phyloP scores from a whole-genome alignment of 2,329 filamentous ascomycete species.

The Penicillium thymicola region DNA sequence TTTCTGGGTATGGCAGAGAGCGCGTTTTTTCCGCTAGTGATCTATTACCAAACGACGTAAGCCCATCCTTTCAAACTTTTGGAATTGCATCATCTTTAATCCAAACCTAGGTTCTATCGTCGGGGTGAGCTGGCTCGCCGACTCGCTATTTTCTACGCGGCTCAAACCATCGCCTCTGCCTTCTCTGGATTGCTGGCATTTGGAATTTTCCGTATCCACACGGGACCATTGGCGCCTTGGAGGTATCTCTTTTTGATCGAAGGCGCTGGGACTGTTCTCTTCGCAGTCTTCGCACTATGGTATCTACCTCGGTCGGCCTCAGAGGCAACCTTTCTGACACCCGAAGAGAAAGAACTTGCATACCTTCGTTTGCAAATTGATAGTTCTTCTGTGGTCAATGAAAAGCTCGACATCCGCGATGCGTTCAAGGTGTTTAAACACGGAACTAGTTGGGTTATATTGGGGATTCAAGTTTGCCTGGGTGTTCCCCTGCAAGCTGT shows the following conservation, averaged over 20 bases:
- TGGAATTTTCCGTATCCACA: slow-evolving; percentile 41
- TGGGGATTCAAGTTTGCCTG: slow-evolving; percentile 29
- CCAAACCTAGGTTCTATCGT: slow-evolving; percentile 23
- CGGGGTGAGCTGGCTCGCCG: slow-evolving; percentile 29
- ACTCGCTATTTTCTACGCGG: slow-evolving; percentile 32
- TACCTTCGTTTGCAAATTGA: slow-evolving; percentile 37
- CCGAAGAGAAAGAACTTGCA: slow-evolving; percentile 37
- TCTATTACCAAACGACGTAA: slow-evolving; percentile 30
- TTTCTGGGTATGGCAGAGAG: slow-evolving; percentile 29
- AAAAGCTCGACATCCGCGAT: slow-evolving; percentile 30
- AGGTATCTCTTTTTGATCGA: slow-evolving; percentile 49
- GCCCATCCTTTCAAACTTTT: not conserved
- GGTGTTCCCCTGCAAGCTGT: slow-evolving; percentile 30
- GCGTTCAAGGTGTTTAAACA: slow-evolving; percentile 30
- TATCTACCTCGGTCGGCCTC: slow-evolving; percentile 41
- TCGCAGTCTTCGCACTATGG: slow-evolving; percentile 39
- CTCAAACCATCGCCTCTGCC: slow-evolving; percentile 28
- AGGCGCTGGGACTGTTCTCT: slow-evolving; percentile 39
- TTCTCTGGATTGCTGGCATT: slow-evolving; percentile 38
- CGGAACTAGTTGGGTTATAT: slow-evolving; percentile 27
- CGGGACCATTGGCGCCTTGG: slow-evolving; percentile 37
- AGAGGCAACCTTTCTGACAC: slow-evolving; percentile 40
- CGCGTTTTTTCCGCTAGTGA: slow-evolving; percentile 29
- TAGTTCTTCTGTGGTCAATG: slow-evolving; percentile 31
- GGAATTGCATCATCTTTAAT: not conserved